phyloP scores from a whole-genome alignment of 1,284 basidiomycete species.

The Hypsizygus ulmarius region DNA sequence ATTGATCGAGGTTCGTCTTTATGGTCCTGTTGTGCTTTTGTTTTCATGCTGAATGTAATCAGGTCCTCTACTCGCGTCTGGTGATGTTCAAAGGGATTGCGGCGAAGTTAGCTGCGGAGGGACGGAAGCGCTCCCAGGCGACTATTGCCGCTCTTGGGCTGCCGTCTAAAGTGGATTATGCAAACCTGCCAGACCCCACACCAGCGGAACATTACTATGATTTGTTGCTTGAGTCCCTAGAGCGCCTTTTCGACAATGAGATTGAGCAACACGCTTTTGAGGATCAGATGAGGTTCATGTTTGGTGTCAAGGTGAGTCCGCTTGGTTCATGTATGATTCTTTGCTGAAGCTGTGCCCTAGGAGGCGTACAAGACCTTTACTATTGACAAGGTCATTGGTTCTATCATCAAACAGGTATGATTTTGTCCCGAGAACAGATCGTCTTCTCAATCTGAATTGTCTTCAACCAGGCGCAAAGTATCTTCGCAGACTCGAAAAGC shows the following conservation, averaged over 20 bases:
- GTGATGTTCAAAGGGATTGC: conserved; percentile 74
- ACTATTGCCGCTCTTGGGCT: conserved; percentile 35
- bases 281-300: conserved; percentile 89
- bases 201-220: conserved; percentile 71
- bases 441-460: no score
- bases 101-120: conserved; percentile 35
- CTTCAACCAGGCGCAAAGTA: conserved; percentile 60
- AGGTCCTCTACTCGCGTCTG: conserved; percentile 89
- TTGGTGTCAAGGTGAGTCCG: conserved; percentile 66
- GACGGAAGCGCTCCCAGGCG: conserved; percentile 25
- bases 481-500: conserved; percentile 78
- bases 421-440: neutral
- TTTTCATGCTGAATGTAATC: conserved; percentile 9
- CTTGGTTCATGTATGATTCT: neutral
- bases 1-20: conserved; percentile 69
- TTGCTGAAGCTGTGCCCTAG: conserved; percentile 32
- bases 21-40: neutral
- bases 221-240: conserved; percentile 82
- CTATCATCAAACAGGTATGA: conserved; percentile 81
- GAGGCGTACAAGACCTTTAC: conserved; percentile 87
- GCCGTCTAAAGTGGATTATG: conserved; percentile 19
- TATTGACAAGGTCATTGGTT: conserved; percentile 87
- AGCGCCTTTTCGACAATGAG: conserved; percentile 90
- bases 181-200: conserved; percentile 21
- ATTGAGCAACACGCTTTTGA: conserved; percentile 87